Conservation (phyloP, 768 basidiomycete genomes). For the Naganishia randhawae region DNA sequence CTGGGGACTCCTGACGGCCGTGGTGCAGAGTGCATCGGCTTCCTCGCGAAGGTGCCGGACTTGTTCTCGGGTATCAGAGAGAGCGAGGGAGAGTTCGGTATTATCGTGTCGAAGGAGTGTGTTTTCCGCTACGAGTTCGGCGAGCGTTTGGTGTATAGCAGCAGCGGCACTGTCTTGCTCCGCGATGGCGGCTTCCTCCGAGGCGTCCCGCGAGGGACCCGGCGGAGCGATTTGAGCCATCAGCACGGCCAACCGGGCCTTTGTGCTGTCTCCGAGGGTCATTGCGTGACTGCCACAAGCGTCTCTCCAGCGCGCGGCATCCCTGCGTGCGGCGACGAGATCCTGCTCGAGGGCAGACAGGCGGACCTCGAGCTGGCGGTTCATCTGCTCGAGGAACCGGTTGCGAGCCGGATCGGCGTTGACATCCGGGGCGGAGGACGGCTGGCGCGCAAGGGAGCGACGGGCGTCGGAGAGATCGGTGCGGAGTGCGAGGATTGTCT, state of each 20-base stretch:
- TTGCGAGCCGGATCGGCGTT: neutral
- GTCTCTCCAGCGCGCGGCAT: slow-evolving; percentile 5
- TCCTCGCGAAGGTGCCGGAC: slow-evolving; percentile 66
- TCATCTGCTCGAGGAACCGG: neutral
- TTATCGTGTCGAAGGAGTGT: slow-evolving; percentile 77
- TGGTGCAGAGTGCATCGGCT: slow-evolving; percentile 67
- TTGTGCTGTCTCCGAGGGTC: neutral
- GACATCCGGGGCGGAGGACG: neutral
- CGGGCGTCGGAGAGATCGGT: slow-evolving; percentile 17
- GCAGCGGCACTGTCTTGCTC: slow-evolving; percentile 32
- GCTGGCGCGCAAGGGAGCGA: neutral
- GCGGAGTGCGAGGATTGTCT: slow-evolving; percentile 26
- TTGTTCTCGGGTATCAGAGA: slow-evolving; percentile 75
- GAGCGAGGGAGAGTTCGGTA: slow-evolving; percentile 67
- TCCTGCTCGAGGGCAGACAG: slow-evolving; percentile 4
- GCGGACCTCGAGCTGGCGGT: neutral
- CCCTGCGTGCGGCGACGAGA: neutral
- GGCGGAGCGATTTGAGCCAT: slow-evolving; percentile 23
- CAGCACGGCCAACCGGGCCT: neutral
- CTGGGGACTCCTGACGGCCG: neutral
- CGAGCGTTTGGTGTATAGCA: slow-evolving; percentile 58
- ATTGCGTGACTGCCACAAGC: neutral
- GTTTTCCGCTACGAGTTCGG: slow-evolving; percentile 81
- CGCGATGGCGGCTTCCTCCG: neutral
- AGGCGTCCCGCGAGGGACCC: too few relatives aligned